Base-by-base conservation (phyloP, 129 eudicot genomes). In the Apium graveolens region DNA sequence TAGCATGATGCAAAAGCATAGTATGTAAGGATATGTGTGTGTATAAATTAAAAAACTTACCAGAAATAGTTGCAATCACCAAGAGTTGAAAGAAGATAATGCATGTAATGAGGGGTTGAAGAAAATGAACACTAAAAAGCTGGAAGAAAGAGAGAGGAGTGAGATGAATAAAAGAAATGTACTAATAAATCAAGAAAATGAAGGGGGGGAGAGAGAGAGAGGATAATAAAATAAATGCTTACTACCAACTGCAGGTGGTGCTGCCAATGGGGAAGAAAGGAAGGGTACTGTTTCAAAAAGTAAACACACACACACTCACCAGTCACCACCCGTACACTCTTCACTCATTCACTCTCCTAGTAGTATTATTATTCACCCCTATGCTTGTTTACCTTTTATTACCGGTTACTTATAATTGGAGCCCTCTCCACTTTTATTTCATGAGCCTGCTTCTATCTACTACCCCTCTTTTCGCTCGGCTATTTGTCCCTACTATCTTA, bases 141-240 rank as follows among this genome's bases (percentile, higher is more conserved):
- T 16, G n/a, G 57, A 29, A 24, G 24, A 20, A 29, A 39, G 34
- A 12, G 13, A 24, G 14, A 3, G 21, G 57, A 34, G 65, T 31
- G 27, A 27, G 75, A 70, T 39, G 57, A 57, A 55, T 35, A 48
- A n/a, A 24, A n/a, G 29, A 55, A 24, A 55, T 7, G 29, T 8
- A 55, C 1, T 21, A n/a, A 57, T 57, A 24, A 26, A 51, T 42
- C 6, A 16, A 42, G 7, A 70, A 49, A 32, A 75, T 7, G 20
- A 16, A n/a, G 82, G 70, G 53, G n/a, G 68, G 34, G 78, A 57
- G 65, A 45, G 78, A 78, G 76, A 86, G 84, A 80, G 82, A 84
- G 48, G 24, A 16, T 70, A 70, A 70, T 42, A 88, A 88, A 91
- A 88, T 91, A 91, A 91, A 88, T 91, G 96, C 93, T 87, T 87